These are phyloP conservation scores for Salix suchowensis DNA, from an alignment of 345 rosid genomes.

Conservation along the genomic window DNA sequence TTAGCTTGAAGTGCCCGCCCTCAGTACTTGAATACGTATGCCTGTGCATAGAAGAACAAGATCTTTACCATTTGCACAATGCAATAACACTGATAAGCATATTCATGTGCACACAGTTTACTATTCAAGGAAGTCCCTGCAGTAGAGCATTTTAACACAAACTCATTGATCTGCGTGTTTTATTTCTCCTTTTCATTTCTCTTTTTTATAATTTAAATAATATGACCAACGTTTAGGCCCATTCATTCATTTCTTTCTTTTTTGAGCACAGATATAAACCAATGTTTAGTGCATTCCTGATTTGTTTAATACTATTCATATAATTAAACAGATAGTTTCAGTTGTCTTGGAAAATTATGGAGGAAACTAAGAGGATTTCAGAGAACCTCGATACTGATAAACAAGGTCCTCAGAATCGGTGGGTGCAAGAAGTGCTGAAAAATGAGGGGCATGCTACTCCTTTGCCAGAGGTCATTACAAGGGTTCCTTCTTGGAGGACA, in stretches of 20 bases:
- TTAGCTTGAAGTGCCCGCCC: not conserved
- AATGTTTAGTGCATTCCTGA: not conserved
- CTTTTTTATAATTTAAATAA: not conserved
- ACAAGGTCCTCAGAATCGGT: constrained; percentile 39
- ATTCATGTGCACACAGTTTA: not conserved
- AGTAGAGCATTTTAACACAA: not conserved
- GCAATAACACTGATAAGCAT: not conserved
- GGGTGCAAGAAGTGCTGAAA: constrained; percentile 75
- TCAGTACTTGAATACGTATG: not conserved
- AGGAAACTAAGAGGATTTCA: constrained; percentile 30
- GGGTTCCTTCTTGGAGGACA: constrained; percentile 68
- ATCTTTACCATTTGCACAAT: not conserved
- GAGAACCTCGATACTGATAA: constrained; percentile 37
- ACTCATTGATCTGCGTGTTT: not conserved
- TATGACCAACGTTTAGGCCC: not conserved
- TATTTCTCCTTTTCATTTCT: not conserved
- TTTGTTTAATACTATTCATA: not conserved
- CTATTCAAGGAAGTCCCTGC: not conserved
- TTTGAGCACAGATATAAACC: not conserved
- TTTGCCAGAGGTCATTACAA: constrained; percentile 36
- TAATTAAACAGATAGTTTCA: constrained; percentile 65
- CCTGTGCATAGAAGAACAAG: not conserved
- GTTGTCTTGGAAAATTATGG: constrained; percentile 84
- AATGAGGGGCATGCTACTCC: constrained; percentile 57
- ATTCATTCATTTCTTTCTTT: not conserved